Evolutionary conservation across 768 basidiomycete genomes (phyloP).

Genomic region (Serendipita sp.): DNA sequence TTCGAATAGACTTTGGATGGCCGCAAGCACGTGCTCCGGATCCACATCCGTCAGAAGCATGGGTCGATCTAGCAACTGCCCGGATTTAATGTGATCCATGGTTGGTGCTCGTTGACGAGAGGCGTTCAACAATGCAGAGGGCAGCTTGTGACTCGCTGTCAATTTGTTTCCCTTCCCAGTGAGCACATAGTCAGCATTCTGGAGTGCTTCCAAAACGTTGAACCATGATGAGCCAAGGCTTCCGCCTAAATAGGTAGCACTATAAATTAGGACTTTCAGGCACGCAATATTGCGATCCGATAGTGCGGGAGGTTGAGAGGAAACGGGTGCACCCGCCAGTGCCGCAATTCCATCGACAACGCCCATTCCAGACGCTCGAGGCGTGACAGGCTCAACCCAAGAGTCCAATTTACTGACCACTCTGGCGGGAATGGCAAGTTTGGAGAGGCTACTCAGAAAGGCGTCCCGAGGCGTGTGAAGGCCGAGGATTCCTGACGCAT

Average conservation of each 20-base stretch:
- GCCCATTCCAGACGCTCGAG: constrained; percentile 26
- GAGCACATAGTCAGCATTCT: constrained; percentile 90
- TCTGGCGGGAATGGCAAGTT: constrained; percentile 78
- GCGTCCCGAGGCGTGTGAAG: constrained; percentile 82
- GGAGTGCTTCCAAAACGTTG: constrained; percentile 72
- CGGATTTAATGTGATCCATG: constrained; percentile 18
- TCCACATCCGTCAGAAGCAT: constrained; percentile 60
- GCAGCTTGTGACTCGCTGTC: constrained; percentile 10
- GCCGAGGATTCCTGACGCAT: constrained; percentile 78
- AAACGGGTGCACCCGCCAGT: constrained; percentile 18
- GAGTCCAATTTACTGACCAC: constrained; percentile 76
- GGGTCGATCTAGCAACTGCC: constrained; percentile 25
- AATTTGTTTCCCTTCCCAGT: constrained; percentile 35
- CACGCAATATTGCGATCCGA: constrained; percentile 87
- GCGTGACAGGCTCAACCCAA: constrained; percentile 35
- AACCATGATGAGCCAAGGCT: constrained; percentile 89
- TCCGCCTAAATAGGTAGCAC: constrained; percentile 67
- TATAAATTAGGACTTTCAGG: constrained; percentile 63
- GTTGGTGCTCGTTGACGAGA: constrained; percentile 18
- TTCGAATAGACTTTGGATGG: constrained; percentile 77
- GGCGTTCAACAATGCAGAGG: constrained; percentile 12
- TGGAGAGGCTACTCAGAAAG: constrained; percentile 78
- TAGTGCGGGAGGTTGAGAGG: constrained; percentile 49
- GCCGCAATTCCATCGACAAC: constrained; percentile 17
- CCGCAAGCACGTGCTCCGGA: constrained; percentile 50